Conservation (phyloP, 2,329 filamentous ascomycete genomes). For the Talaromyces sp. region DNA sequence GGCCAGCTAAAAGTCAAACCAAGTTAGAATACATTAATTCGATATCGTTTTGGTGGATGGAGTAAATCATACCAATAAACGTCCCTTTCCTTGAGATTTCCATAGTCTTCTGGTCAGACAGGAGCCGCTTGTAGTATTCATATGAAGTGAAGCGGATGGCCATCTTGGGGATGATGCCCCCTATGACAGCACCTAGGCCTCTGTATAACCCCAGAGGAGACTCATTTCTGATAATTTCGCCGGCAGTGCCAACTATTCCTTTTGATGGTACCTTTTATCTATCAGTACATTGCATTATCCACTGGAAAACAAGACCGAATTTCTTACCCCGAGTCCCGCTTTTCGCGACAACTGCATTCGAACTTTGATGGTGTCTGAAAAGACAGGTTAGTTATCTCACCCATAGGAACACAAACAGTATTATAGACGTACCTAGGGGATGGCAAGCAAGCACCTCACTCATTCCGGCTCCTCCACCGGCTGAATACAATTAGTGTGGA, state of each 20-base stretch:
- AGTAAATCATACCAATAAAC: constrained; percentile 54
- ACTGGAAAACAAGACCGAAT: not conserved
- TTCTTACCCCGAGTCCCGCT: constrained; percentile 68
- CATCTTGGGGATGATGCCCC: constrained; percentile 98
- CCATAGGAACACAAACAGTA: constrained; percentile 10
- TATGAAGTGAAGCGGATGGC: constrained; percentile 98
- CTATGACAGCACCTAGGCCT: constrained; percentile 91
- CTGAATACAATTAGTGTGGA: constrained; percentile 40
- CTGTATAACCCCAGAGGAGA: constrained; percentile 93
- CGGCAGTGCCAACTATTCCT: constrained; percentile 80
- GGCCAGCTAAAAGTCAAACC: constrained; percentile 57
- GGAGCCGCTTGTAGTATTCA: constrained; percentile 83
- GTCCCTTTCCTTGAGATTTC: constrained; percentile 65
- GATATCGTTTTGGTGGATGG: not conserved
- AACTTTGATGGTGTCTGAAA: constrained; percentile 88
- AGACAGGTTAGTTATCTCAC: not conserved
- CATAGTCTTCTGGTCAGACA: constrained; percentile 65
- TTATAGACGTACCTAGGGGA: constrained; percentile 64
- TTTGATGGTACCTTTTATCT: constrained; percentile 41
- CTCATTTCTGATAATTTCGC: constrained; percentile 81
- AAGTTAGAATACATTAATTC: not conserved
- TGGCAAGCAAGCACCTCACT: constrained; percentile 97
- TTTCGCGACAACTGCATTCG: constrained; percentile 96
- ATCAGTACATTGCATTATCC: not conserved
- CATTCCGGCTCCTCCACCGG: constrained; percentile 95